Conservation (phyloP, 345 rosid genomes). For the Nasturtium officinale region DNA sequence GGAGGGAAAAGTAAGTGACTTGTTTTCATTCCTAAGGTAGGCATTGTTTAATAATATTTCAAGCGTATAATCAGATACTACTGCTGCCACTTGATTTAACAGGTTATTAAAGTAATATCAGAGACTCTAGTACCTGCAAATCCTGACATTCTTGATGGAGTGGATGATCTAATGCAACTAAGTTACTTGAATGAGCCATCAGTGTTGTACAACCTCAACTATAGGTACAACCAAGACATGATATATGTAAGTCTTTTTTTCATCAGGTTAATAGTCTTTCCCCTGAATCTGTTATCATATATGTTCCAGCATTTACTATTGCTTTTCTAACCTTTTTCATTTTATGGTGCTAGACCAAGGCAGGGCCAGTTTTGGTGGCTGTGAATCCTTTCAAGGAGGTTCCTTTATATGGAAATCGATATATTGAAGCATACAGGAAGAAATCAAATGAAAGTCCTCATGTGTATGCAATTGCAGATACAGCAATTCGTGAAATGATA, state of each 20-base stretch:
- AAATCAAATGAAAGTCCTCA: constrained; percentile 62
- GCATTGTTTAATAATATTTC: constrained; percentile 11
- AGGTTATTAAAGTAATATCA: constrained; percentile 71
- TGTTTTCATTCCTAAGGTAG: background rate
- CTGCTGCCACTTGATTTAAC: constrained; percentile 12
- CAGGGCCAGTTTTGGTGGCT: constrained; percentile 83
- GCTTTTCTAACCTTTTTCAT: constrained; percentile 19
- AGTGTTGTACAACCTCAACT: constrained; percentile 77
- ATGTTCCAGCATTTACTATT: constrained; percentile 15
- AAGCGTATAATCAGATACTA: constrained; percentile 5
- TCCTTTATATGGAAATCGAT: constrained; percentile 60
- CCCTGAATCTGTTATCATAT: background rate
- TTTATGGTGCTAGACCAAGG: constrained; percentile 66
- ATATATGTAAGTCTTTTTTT: constrained; percentile 67
- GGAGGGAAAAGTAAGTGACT: constrained; percentile 66
- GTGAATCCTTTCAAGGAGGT: constrained; percentile 83
- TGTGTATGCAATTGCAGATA: constrained; percentile 73
- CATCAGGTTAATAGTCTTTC: constrained; percentile 11
- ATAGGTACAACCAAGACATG: constrained; percentile 71
- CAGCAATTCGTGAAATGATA: constrained; percentile 88
- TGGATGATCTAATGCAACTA: constrained; percentile 83
- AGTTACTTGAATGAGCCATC: constrained; percentile 95
- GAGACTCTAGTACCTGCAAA: constrained; percentile 80
- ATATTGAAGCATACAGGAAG: constrained; percentile 60
- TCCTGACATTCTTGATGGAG: constrained; percentile 85